phyloP scores from a whole-genome alignment of 2,329 filamentous ascomycete species.

The Alternaria sp. region DNA sequence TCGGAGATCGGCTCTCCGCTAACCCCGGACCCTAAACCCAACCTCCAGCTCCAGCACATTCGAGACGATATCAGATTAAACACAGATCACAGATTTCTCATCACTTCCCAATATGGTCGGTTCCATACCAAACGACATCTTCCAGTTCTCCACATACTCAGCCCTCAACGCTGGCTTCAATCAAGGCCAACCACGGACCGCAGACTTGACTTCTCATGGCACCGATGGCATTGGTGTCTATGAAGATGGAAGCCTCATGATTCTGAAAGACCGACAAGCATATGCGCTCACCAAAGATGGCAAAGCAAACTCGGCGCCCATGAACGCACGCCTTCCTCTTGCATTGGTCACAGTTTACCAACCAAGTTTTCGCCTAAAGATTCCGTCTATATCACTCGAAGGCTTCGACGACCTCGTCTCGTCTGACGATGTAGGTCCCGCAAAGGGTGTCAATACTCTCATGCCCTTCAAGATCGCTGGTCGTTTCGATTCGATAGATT shows the following conservation, averaged over 20 bases:
- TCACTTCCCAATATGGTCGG: conserved; percentile 41
- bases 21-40: conserved; percentile 11
- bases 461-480: conserved; percentile 52
- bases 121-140: conserved; percentile 56
- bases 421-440: conserved; percentile 23
- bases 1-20: conserved; percentile 20
- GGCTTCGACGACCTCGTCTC: conserved; percentile 26
- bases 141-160: conserved; percentile 53
- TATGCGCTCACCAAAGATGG: conserved; percentile 46
- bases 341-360: conserved; percentile 54
- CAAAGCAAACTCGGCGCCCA: conserved; percentile 40
- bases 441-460: conserved; percentile 49
- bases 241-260: conserved; percentile 51
- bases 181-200: conserved; percentile 43
- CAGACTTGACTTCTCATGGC: conserved; percentile 53
- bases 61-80: neutral
- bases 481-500: conserved; percentile 45
- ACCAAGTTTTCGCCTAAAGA: conserved; percentile 44
- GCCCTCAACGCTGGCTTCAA: conserved; percentile 50
- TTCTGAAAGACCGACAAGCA: conserved; percentile 47
- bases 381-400: conserved; percentile 29
- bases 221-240: conserved; percentile 55
- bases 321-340: conserved; percentile 48
- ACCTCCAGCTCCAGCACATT: neutral
- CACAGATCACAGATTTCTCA: neutral